Evolutionary conservation across 2,329 filamentous ascomycete genomes (phyloP), one percentile per base, ranked within the genome.

Genomic region (Paracoccidioides brasiliensis): DNA sequence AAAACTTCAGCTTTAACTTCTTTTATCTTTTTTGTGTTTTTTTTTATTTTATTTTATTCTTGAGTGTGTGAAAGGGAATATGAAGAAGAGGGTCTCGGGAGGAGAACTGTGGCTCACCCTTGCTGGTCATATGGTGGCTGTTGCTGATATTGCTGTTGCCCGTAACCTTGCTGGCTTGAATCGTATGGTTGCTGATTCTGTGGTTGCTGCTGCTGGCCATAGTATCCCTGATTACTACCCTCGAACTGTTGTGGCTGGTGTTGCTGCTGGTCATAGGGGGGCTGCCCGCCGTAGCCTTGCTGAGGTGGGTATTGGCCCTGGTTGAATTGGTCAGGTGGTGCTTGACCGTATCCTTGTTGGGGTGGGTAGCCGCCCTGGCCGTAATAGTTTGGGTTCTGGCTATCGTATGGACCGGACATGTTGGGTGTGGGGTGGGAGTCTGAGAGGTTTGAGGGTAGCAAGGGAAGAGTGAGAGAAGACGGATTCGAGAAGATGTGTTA

Each of bases 291-390:
- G 46, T 64, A 58, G 37, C 52, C 55, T 32, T 58, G 54, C 22
- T 63, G 54, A 52, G 63, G 60, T 6, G 61, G 58, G 49, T 55
- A 57, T 48, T 58, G 52, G 49, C 57, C 58, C 45, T 61, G 60
- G 53, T 57, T 52, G 41, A 61, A 61, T 40, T 42, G 56, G 49
- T 64, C 59, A 15, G 58, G 60, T 42, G 63, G 57, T 44, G 48
- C 12, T 35, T 66, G 62, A 55, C 64, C 66, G 61, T 64, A 58
- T 56, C 65, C 61, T 48, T 65, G 63, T 55, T 70, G 62, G 30
- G 60, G 57, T 28, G 52, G 62, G 45, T 66, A 58, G 44, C 59
- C 57, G 48, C 64, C 61, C 59, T 69, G 59, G 53, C 67, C 61
- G 56, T 64, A 58, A 51, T 67, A 55, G 52, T 42, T 35, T 10